Conservation (phyloP, 1,284 basidiomycete genomes). For the Sphagnurus paluster region DNA sequence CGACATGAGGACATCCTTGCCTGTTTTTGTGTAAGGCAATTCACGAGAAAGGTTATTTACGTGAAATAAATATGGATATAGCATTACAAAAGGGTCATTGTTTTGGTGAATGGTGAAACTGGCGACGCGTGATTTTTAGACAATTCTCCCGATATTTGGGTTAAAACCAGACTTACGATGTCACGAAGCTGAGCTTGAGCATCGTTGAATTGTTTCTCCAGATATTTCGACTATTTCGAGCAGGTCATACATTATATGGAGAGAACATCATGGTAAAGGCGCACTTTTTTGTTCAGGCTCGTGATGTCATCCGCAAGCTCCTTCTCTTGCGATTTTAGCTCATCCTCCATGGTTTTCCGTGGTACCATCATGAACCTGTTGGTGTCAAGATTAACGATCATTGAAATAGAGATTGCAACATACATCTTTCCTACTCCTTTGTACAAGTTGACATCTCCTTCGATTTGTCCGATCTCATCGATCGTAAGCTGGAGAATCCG, state of each 20-base stretch:
- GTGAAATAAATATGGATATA: constrained; percentile 1
- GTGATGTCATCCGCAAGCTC: constrained; percentile 79
- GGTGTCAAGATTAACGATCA: constrained; percentile 8
- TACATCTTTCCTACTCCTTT: constrained; percentile 93
- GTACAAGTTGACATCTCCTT: constrained; percentile 76
- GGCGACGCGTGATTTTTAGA: too few relatives aligned
- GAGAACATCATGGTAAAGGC: constrained; percentile 7
- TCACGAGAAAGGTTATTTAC: neutral
- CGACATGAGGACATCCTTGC: too few relatives aligned
- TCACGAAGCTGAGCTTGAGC: constrained; percentile 85
- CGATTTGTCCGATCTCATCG: constrained; percentile 67
- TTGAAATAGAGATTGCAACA: constrained; percentile 23
- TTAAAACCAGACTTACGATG: constrained; percentile 58
- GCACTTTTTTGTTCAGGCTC: constrained; percentile 78
- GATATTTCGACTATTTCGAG: constrained; percentile 71
- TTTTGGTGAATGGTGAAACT: constrained; percentile 68
- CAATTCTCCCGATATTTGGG: too few relatives aligned
- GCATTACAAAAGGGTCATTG: constrained; percentile 10
- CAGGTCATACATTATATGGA: constrained; percentile 4
- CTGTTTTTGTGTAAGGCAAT: neutral
- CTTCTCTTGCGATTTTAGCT: constrained; percentile 75
- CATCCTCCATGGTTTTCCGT: constrained; percentile 72
- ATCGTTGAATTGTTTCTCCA: constrained; percentile 90
- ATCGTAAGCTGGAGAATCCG: constrained; percentile 87
- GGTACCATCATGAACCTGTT: constrained; percentile 89